Conservation (phyloP, 1,284 basidiomycete genomes). For the Papiliotrema flavescens region DNA sequence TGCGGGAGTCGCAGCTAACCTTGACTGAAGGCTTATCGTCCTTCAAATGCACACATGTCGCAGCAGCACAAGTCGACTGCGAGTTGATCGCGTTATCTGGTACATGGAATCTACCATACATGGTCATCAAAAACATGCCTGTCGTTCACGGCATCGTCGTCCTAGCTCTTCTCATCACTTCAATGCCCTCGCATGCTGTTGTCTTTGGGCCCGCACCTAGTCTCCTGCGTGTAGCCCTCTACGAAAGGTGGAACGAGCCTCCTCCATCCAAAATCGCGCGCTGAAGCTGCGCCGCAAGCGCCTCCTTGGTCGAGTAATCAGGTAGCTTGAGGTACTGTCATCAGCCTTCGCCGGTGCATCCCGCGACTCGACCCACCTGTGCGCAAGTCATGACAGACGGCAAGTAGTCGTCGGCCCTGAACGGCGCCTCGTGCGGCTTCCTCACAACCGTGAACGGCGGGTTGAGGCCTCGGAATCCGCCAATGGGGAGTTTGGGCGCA, state of each 20-base stretch:
- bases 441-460: constrained; percentile 94
- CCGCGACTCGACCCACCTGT: constrained; percentile 54
- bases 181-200: too few species aligned
- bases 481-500: constrained; percentile 88
- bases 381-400: constrained; percentile 99
- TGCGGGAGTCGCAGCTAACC: too few species aligned
- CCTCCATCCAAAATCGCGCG: constrained; percentile 85
- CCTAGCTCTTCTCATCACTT: too few species aligned
- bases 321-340: constrained; percentile 78
- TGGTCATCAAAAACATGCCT: too few species aligned
- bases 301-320: constrained; percentile 78
- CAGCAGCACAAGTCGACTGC: too few species aligned
- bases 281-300: constrained; percentile 73
- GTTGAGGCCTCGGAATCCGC: constrained; percentile 91
- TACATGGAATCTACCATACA: too few species aligned
- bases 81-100: too few species aligned
- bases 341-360: not conserved
- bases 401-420: constrained; percentile 88
- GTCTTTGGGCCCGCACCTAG: too few species aligned
- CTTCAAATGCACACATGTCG: too few species aligned
- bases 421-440: constrained; percentile 87
- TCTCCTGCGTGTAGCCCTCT: too few species aligned
- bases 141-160: too few species aligned
- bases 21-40: too few species aligned
- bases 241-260: constrained; percentile 93